Percentiles rank a stretch among this genome's conserved stretches.
phyloP scores from a whole-genome alignment of 2,329 filamentous ascomycete species.

The Pyrenophora seminiperda region DNA sequence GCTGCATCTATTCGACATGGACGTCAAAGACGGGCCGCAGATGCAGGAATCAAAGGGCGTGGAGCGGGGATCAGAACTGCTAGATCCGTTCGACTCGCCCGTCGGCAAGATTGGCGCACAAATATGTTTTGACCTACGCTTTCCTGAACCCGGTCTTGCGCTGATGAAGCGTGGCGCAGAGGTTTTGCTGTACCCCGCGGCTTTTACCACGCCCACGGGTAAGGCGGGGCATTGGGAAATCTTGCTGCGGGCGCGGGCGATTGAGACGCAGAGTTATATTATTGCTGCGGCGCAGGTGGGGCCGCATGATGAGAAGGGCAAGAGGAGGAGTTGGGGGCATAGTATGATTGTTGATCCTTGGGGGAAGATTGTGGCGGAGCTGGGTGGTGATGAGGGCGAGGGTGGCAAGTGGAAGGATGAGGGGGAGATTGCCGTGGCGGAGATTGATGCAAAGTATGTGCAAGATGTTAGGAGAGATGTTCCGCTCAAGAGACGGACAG shows the following conservation, averaged over 20 bases:
- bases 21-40: conserved; percentile 61
- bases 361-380: conserved; percentile 73
- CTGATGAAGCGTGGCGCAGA: conserved; percentile 72
- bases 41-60: conserved; percentile 70
- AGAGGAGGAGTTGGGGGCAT: conserved; percentile 81
- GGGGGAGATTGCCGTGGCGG: conserved; percentile 53
- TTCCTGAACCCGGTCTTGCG: conserved; percentile 74
- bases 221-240: conserved; percentile 79
- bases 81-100: conserved; percentile 72
- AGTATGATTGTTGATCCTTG: conserved; percentile 86
- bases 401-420: conserved; percentile 40
- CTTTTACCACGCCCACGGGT: conserved; percentile 87
- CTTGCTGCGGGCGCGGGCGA: conserved; percentile 77
- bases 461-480: conserved; percentile 61
- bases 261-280: conserved; percentile 88
- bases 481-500: conserved; percentile 61
- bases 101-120: conserved; percentile 77
- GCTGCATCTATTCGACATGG: conserved; percentile 84
- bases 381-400: conserved; percentile 58
- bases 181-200: conserved; percentile 83
- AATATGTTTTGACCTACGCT: conserved; percentile 91
- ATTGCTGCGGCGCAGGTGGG: conserved; percentile 83
- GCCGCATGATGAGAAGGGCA: conserved; percentile 66
- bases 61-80: conserved; percentile 60
- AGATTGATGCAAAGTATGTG: conserved; percentile 60